Conservation (phyloP, 2,329 filamentous ascomycete species). For the Aspergillus versicolor region DNA sequence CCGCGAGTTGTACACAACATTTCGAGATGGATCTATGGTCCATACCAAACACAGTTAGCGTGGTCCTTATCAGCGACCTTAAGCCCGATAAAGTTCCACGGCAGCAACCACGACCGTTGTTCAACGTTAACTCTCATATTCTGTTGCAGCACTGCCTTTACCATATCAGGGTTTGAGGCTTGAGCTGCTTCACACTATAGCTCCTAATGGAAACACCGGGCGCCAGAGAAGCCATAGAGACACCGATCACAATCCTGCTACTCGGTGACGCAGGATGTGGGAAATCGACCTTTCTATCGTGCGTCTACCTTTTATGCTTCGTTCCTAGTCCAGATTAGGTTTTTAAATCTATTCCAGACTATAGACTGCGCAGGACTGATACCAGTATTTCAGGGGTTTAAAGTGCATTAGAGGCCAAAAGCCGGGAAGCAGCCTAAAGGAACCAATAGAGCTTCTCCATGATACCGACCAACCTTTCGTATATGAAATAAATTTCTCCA, state of each 20-base stretch:
- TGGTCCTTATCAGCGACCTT: neutral
- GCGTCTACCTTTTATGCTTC: conserved; percentile 32
- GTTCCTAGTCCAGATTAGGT: neutral
- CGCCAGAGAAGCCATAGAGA: conserved; percentile 8
- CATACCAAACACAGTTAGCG: neutral
- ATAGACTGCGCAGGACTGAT: neutral
- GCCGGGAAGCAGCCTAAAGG: conserved; percentile 24
- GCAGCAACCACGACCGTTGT: neutral
- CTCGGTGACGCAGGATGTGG: conserved; percentile 60
- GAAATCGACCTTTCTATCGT: conserved; percentile 64
- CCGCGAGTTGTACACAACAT: too few relatives aligned
- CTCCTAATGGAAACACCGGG: conserved; percentile 11
- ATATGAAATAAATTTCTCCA: conserved; percentile 59
- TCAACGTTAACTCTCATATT: neutral
- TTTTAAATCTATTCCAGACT: neutral
- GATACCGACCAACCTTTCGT: conserved; percentile 59
- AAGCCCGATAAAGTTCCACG: neutral
- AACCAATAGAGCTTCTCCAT: conserved; percentile 45
- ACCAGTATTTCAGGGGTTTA: neutral
- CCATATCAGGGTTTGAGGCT: neutral
- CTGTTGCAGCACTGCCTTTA: neutral
- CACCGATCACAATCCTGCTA: conserved; percentile 49
- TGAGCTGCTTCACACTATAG: neutral
- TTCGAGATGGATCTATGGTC: neutral
- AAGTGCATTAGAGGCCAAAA: neutral